Base-by-base conservation (phyloP, 2,329 filamentous ascomycete species). In the Teratosphaeria gauchensis region DNA sequence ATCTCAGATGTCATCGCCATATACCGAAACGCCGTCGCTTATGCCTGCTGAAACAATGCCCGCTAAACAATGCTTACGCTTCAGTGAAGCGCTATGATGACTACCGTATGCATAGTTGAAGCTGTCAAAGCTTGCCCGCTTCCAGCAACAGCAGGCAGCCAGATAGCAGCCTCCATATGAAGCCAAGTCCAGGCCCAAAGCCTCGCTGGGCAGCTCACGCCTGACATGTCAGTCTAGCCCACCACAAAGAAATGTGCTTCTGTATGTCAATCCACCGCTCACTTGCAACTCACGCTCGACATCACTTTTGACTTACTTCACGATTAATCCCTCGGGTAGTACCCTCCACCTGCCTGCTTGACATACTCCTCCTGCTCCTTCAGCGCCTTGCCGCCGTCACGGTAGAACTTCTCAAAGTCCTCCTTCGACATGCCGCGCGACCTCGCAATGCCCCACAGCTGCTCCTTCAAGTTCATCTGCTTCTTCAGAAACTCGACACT, bases 401-500 rank as follows among this genome's bases (percentile, higher is more conserved):
- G 42, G 55, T 65, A 65, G 38, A 63, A 61, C 33, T 62, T 55
- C 57, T 68, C 64, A 51, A 67, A 64, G 14, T 67, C 64, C 11
- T 56, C 58, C 9, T 67, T 60, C 51, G 61, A 64, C 56, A 63
- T 59, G 9, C 64, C 64, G 35, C 55, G 46, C 5, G 71, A 67
- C 24, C 72, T 60, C 11, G 74, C 75, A 33, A 69, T 69, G 31
- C 67, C 69, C 55, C 68, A 71, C 35, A 73, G 71, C 30, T 70
- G 65, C 19, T 71, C 70, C n/a, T 48, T 48, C 16, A 48, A n/a
- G 16, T 4, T 11, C 42, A 48, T 48, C n/a, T 48, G 42, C 56
- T 74, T 66, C 71, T 67, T 58, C 68, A 79, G 74, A 65, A 72
- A 73, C 53, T 73, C 71, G 57, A 80, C 73, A 1, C 77, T 78